A percentile compares a stretch with the other conserved stretches of the same genome.
Conservation (phyloP, 768 basidiomycete species). For the Sporobolomyces pararoseus region DNA sequence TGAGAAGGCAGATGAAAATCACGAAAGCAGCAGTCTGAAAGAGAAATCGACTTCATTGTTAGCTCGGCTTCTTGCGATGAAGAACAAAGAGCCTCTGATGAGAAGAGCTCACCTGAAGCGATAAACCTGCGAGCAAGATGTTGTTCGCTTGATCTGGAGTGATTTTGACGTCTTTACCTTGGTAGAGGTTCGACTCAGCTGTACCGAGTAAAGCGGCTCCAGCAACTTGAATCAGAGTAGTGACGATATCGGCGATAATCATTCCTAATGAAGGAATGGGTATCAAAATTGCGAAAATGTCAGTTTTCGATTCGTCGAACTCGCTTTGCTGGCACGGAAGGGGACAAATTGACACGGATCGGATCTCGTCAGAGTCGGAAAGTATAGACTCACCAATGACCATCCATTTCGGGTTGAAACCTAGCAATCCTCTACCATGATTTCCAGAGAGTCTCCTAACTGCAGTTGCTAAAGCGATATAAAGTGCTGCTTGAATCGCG, state of each 20-base stretch:
- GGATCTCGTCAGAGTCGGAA: too few relatives aligned
- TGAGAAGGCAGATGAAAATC: conserved; percentile 46
- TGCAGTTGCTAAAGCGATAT: conserved; percentile 46
- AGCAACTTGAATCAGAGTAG: conserved; percentile 48
- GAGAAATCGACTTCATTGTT: too few relatives aligned
- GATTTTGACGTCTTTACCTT: conserved; percentile 5
- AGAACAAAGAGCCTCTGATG: too few relatives aligned
- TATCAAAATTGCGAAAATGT: background rate
- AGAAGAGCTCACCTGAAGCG: conserved; percentile 46
- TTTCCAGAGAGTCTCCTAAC: conserved; percentile 39
- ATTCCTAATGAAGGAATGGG: too few relatives aligned
- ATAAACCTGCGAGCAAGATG: conserved; percentile 49
- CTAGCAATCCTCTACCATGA: conserved; percentile 38
- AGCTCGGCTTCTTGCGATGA: too few relatives aligned
- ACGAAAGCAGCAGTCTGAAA: conserved; percentile 48
- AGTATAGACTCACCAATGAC: conserved; percentile 9
- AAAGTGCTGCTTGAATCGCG: conserved; percentile 46
- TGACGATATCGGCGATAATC: conserved; percentile 46
- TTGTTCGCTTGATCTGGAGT: conserved; percentile 48
- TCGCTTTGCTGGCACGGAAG: background rate
- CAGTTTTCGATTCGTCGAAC: conserved; percentile 20
- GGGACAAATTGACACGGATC: too few relatives aligned
- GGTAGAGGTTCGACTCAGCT: conserved; percentile 34
- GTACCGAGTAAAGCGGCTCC: conserved; percentile 49
- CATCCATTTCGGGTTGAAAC: conserved; percentile 43